Percentiles rank a stretch among this genome's conserved stretches.
Evolutionary conservation across 805 yeast species (phyloP).

Genomic region (Monosporozyma aerobia): DNA sequence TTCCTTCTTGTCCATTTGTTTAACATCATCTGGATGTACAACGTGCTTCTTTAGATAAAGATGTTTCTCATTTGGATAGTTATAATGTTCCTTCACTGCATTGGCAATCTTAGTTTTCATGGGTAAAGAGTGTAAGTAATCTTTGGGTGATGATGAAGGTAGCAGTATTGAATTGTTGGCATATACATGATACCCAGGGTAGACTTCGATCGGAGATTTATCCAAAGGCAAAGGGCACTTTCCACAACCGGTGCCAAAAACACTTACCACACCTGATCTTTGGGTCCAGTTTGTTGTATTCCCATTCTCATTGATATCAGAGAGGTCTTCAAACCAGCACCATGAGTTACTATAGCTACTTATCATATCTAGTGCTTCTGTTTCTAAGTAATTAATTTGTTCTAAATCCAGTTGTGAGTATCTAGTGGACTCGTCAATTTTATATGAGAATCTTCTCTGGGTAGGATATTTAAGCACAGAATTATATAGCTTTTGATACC

Average conservation of each 20-base stretch:
- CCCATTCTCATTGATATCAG: slow-evolving; percentile 5
- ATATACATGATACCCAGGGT: slow-evolving; percentile 16
- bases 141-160: slow-evolving; percentile 22
- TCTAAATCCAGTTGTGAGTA: slow-evolving; percentile 21
- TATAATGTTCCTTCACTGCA: slow-evolving; percentile 31
- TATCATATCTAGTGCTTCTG: slow-evolving; percentile 20
- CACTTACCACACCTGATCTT: slow-evolving; percentile 19
- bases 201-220: slow-evolving; percentile 15
- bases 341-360: slow-evolving; percentile 18
- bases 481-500: not conserved
- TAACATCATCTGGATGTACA: not conserved
- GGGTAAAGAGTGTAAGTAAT: slow-evolving; percentile 27
- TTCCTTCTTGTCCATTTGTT: not conserved
- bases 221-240: slow-evolving; percentile 22
- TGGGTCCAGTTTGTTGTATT: slow-evolving; percentile 9
- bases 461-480: not conserved
- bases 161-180: slow-evolving; percentile 24
- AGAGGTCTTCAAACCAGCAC: slow-evolving; percentile 28
- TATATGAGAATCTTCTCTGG: slow-evolving; percentile 1
- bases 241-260: slow-evolving; percentile 23
- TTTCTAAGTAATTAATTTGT: slow-evolving; percentile 20
- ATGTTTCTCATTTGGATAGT: slow-evolving; percentile 31
- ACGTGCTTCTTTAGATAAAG: slow-evolving; percentile 25
- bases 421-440: slow-evolving; percentile 13
- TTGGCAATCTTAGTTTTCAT: slow-evolving; percentile 29